Base-by-base conservation (phyloP, 1,284 basidiomycete genomes). In the Ustilago hordei region DNA sequence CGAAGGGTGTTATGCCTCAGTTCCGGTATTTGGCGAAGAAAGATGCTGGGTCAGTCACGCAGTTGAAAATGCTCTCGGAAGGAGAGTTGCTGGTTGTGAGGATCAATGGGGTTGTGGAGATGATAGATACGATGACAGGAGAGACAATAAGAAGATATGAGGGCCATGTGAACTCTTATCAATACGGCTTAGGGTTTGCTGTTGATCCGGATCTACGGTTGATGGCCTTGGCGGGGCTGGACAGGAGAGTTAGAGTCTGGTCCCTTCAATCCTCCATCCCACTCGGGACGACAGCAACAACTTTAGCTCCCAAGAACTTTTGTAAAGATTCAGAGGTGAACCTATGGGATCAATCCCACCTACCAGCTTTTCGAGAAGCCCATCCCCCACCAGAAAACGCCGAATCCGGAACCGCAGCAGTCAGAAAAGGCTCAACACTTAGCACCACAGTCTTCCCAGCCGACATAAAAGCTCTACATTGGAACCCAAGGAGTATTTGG, bases 121-220 rank as follows among this genome's bases (percentile, higher is more conserved):
- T 77, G 6, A 9, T 77, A 41, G 58, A 69, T 34, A n/a, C 41
- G 4, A 4, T 11, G 2, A 55, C 47, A 0, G 47, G 59, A 7
- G 32, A 69, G 28, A 45, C 53, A 15, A 53, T 8, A 28, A 47
- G 60, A 4, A n/a, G 15, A 6, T 72, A 41, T 35, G 15, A 50
- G 7, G 75, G 75, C 3, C 75, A 77, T 39, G 60, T 70, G 45
- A 77, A 77, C n/a, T 57, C 64, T 8, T 77, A 72, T 31, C 35
- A 47, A 0, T 77, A 64, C n/a, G n/a, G 47, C 6, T 55, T 77
- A 0, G 75, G 55, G 7, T 61, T 58, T 19, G 68, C 68, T 4
- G 39, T 71, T 17, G 68, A 75, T 31, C 23, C 41, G 1, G 48
- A 55, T 2, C 38, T 59, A n/a, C 56, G 64, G 2, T 47, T 75